Conservation (phyloP, 805 yeast genomes). For the Nakazawaea holstii region DNA sequence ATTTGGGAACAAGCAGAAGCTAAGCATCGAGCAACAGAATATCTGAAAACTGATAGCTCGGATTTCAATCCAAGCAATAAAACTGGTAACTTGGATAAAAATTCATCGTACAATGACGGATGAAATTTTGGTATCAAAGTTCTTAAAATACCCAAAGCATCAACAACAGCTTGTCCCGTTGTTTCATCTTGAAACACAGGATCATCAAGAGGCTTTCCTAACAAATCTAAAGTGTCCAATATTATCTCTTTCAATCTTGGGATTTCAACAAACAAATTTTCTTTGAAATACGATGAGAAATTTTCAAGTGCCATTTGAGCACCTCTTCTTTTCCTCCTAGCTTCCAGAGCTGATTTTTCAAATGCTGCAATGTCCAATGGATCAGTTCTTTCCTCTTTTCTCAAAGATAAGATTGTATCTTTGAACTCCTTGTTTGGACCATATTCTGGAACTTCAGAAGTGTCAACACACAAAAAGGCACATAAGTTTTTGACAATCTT, state of each 20-base stretch:
- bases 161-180: slow-evolving; percentile 77
- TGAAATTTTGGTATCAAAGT: slow-evolving; percentile 65
- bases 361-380: slow-evolving; percentile 56
- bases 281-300: slow-evolving; percentile 49
- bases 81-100: slow-evolving; percentile 49
- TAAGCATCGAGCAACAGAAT: slow-evolving; percentile 84
- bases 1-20: slow-evolving; percentile 69
- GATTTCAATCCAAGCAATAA: slow-evolving; percentile 55
- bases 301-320: slow-evolving; percentile 65
- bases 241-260: slow-evolving; percentile 64
- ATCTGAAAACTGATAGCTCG: slow-evolving; percentile 76
- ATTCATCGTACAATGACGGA: slow-evolving; percentile 38
- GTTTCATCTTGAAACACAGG: slow-evolving; percentile 32
- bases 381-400: slow-evolving; percentile 68
- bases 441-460: slow-evolving; percentile 93
- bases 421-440: slow-evolving; percentile 50
- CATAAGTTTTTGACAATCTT: slow-evolving; percentile 87
- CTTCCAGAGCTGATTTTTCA: slow-evolving; percentile 63
- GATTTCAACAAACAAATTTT: slow-evolving; percentile 47
- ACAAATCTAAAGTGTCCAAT: slow-evolving; percentile 52
- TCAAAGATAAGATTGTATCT: slow-evolving; percentile 62
- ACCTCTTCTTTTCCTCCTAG: slow-evolving; percentile 80
- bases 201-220: slow-evolving; percentile 17
- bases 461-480: slow-evolving; percentile 91
- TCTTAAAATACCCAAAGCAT: slow-evolving; percentile 76